Base-by-base conservation (phyloP, 1,284 basidiomycete species). In the Ustilago trichophora region DNA sequence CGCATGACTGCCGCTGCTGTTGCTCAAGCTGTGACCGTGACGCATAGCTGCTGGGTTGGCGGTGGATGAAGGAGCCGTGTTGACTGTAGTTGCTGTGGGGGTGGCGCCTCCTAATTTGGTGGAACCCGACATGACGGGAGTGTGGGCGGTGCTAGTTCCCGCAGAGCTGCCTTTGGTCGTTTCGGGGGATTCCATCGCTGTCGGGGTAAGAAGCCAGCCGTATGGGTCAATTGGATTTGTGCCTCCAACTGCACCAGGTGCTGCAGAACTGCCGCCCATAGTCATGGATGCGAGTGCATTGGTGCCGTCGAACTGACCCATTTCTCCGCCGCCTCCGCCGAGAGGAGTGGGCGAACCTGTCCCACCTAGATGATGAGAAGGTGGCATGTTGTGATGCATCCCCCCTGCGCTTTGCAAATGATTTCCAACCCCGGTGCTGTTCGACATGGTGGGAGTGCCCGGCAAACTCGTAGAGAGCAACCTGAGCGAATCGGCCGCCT, bases 221-320 rank as follows among this genome's bases (percentile, higher is more conserved):
- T 69, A 69, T 3, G 66, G 66, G 16, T 69, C 66, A 41, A 69
- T 68, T 21, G 65, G 65, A n/a, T 68, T 68, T 16, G 53, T 38
- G 2, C 35, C 27, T 31, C 29, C 33, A n/a, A 12, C 49, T 4
- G 19, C 48, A 15, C 32, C 35, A 15, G 29, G 38, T 11, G 18
- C 52, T 13, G 22, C 42, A n/a, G n/a, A n/a, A n/a, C n/a, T n/a
- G 11, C 26, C 36, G 9, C 31, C 13, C 49, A 47, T 42, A 2
- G 22, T 18, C 45, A 43, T 56, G 0, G 34, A 19, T 6, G 16
- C 48, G 16, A 63, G 36, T 1, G 27, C 9, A 8, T 24, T 38
- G 6, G 31, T 10, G 15, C 13, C 15, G 21, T 60, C 63, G n/a
- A 51, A 54, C 4, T 47, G 47, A 6, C 13, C 13, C 27, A 29